These are phyloP conservation scores for Cutaneotrichosporon sp. DNA, from an alignment of 1,284 basidiomycete species.

Conservation along the genomic window DNA sequence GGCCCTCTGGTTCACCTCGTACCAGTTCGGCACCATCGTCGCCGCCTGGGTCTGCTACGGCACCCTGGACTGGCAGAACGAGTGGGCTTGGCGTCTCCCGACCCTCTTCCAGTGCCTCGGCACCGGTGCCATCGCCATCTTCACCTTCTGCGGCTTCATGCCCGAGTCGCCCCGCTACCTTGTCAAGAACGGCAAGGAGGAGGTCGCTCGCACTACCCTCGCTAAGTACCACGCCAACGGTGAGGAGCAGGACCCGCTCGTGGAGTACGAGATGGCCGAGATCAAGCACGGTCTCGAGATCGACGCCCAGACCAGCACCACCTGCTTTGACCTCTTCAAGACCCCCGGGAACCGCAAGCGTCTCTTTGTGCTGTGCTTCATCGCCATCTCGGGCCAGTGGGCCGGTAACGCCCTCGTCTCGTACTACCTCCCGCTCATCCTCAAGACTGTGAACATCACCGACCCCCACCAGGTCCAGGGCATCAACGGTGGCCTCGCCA, in stretches of 20 bases:
- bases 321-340: too few species aligned
- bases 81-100: conserved; percentile 59
- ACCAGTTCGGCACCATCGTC: conserved; percentile 62
- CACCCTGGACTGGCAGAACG: conserved; percentile 24
- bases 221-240: conserved; percentile 41
- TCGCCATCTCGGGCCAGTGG: too few species aligned
- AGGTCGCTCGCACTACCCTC: conserved; percentile 58
- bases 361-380: too few species aligned
- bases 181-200: conserved; percentile 58
- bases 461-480: too few species aligned
- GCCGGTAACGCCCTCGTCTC: too few species aligned
- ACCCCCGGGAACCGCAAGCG: too few species aligned
- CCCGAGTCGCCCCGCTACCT: conserved; percentile 64
- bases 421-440: too few species aligned
- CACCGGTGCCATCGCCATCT: conserved; percentile 7
- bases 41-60: conserved; percentile 37
- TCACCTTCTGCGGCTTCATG: conserved; percentile 56
- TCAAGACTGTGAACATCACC: too few species aligned
- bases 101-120: conserved; percentile 64
- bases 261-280: too few species aligned
- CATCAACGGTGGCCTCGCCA: too few species aligned
- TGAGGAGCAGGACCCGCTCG: conserved; percentile 24
- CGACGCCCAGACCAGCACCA: too few species aligned
- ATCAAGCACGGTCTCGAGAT: too few species aligned
- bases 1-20: conserved; percentile 58